These are phyloP conservation scores for Trametes gibbosa DNA, from an alignment of 768 basidiomycete species.

Conservation along the genomic window DNA sequence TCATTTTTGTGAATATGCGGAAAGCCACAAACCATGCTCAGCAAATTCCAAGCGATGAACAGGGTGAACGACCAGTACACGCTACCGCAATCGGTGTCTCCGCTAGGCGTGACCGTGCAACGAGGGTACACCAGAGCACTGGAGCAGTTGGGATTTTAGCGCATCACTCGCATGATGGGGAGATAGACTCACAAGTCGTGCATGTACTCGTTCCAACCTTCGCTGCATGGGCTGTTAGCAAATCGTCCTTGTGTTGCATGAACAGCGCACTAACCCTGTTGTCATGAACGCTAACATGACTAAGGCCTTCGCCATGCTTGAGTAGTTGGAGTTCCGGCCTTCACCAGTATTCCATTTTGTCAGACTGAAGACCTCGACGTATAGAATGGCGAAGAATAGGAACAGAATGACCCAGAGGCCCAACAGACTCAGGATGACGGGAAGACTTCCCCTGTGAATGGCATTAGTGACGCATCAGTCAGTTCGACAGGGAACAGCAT, in stretches of 20 bases:
- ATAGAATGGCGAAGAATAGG: conserved; percentile 86
- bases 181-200: conserved; percentile 70
- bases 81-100: conserved; percentile 87
- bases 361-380: conserved; percentile 86
- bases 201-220: conserved; percentile 98
- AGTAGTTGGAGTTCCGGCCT: conserved; percentile 71
- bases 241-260: background rate
- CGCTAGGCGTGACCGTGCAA: conserved; percentile 56
- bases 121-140: conserved; percentile 77
- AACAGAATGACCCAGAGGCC: conserved; percentile 88
- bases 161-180: no score
- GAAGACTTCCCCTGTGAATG: conserved; percentile 70
- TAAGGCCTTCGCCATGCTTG: conserved; percentile 71
- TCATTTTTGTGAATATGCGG: background rate
- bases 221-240: conserved; percentile 44
- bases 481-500: conserved; percentile 33
- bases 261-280: conserved; percentile 64
- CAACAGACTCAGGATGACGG: conserved; percentile 80
- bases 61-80: conserved; percentile 76
- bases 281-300: conserved; percentile 93
- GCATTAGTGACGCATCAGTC: background rate
- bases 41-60: conserved; percentile 92
- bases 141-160: conserved; percentile 6
- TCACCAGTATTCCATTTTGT: conserved; percentile 81
- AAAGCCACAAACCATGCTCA: conserved; percentile 82